Evolutionary conservation across 208 protist genomes (phyloP).

Genomic region (Acanthamoeba castellanii): DNA sequence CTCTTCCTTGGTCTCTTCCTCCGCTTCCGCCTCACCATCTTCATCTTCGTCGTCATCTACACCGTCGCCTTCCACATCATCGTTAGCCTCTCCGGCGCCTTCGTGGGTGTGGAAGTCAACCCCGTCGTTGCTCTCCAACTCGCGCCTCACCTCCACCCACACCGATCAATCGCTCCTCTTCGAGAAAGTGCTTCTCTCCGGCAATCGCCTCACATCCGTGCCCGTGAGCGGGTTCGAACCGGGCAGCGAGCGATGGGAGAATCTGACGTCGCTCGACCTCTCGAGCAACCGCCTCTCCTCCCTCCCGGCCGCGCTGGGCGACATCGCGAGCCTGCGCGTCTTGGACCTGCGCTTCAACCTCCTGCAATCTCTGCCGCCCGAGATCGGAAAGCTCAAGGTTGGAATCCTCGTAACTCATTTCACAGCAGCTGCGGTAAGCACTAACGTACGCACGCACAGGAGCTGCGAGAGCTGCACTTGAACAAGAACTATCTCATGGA

Average conservation of each 20-base stretch:
- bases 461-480: constrained; percentile 41
- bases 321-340: constrained; percentile 30
- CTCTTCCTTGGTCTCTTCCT: not conserved
- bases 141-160: constrained; percentile 15
- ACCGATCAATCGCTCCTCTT: constrained; percentile 52
- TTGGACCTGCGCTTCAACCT: constrained; percentile 61
- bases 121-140: constrained; percentile 9
- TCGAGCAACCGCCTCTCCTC: constrained; percentile 33
- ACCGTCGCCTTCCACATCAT: not conserved
- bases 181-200: constrained; percentile 69
- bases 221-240: not conserved
- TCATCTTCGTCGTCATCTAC: not conserved
- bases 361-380: constrained; percentile 10
- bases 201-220: constrained; percentile 23
- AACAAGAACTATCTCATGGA: constrained; percentile 57
- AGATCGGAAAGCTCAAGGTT: constrained; percentile 56
- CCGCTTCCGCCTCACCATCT: not conserved
- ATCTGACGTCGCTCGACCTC: constrained; percentile 47
- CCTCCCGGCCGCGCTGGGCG: not conserved
- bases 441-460: not conserved
- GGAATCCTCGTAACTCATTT: not conserved
- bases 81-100: not conserved
- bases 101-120: constrained; percentile 59
- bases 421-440: not conserved
- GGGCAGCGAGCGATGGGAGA: constrained; percentile 59